Evolutionary conservation across 2,329 filamentous ascomycete species (phyloP).

Genomic region (Aspergillus sp.): DNA sequence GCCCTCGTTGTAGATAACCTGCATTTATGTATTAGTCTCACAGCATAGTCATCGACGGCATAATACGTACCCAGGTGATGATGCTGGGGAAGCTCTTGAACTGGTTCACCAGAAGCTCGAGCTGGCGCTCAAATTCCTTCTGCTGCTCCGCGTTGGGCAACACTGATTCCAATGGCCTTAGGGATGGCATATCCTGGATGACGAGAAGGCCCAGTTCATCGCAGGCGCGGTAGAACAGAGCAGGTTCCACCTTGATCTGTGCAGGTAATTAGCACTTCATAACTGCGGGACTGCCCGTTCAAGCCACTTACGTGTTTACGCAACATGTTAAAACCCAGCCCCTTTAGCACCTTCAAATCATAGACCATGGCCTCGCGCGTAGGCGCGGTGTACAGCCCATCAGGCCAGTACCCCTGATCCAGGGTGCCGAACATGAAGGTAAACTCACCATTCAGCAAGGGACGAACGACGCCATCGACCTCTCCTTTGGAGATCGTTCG

Average conservation of each 20-base stretch:
- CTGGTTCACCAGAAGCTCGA: constrained; percentile 61
- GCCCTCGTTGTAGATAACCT: constrained; percentile 69
- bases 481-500: constrained; percentile 58
- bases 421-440: constrained; percentile 66
- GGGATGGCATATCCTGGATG: constrained; percentile 70
- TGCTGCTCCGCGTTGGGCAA: constrained; percentile 51
- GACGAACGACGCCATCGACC: constrained; percentile 59
- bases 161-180: constrained; percentile 42
- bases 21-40: background rate
- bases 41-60: background rate
- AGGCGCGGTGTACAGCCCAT: constrained; percentile 65
- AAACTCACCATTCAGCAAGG: constrained; percentile 66
- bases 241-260: constrained; percentile 65
- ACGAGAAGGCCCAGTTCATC: constrained; percentile 65
- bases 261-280: background rate
- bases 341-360: constrained; percentile 63
- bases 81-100: constrained; percentile 65
- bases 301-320: constrained; percentile 61
- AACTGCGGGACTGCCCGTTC: background rate
- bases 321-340: constrained; percentile 66
- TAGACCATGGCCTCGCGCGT: constrained; percentile 66
- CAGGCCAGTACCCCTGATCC: constrained; percentile 71
- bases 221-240: constrained; percentile 66
- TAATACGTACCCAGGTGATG: constrained; percentile 55
- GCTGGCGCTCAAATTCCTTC: constrained; percentile 62